Conservation (phyloP, 1,284 basidiomycete species). For the Lentinula novae-zelandiae region DNA sequence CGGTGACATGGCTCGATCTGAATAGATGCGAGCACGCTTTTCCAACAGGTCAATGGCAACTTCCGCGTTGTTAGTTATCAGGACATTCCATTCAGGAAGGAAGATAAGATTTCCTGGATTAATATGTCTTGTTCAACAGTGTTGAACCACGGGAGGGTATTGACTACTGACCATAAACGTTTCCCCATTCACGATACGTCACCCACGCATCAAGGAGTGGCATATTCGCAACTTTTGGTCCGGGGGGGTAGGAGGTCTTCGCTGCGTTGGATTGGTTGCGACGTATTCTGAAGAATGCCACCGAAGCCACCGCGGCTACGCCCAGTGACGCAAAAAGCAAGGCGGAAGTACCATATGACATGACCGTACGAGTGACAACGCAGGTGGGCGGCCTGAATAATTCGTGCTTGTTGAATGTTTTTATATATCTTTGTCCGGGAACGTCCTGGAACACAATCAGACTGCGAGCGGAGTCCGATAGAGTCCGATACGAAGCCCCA, state of each 20-base stretch:
- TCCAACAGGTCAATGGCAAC: background rate
- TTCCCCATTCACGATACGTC: background rate
- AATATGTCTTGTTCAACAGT: background rate
- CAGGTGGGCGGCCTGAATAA: too few relatives aligned
- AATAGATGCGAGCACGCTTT: constrained; percentile 3
- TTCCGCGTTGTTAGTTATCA: background rate
- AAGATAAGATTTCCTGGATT: background rate
- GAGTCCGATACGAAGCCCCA: background rate
- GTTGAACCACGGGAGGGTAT: background rate
- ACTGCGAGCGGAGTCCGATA: background rate
- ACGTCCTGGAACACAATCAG: background rate
- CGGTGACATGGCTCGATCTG: background rate
- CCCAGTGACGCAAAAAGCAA: background rate
- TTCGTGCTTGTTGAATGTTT: background rate
- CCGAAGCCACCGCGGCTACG: background rate
- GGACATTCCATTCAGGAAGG: background rate
- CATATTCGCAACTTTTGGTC: background rate
- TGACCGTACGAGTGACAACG: background rate
- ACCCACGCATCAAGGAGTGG: background rate
- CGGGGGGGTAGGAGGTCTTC: background rate
- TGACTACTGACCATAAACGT: background rate
- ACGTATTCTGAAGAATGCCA: background rate
- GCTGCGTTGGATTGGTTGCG: background rate
- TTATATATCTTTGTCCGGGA: background rate
- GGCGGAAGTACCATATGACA: background rate